These are phyloP conservation scores for Penicillium crystallinum DNA, from an alignment of 495 filamentous ascomycete species.

Conservation along the genomic window DNA sequence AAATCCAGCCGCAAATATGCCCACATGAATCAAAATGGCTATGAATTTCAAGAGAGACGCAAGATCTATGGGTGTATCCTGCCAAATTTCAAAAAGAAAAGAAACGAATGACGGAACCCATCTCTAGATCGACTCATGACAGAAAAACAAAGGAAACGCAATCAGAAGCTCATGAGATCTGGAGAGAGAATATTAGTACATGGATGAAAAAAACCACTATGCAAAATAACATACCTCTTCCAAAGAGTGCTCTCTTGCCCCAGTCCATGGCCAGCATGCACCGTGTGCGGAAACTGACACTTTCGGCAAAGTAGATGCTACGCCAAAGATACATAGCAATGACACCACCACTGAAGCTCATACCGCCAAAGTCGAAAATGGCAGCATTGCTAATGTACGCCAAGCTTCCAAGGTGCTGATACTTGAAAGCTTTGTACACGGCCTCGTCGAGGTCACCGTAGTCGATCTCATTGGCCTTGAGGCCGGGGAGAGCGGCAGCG, in stretches of 20 bases:
- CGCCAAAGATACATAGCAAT: constrained; percentile 96
- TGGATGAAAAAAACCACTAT: not conserved
- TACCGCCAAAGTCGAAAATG: constrained; percentile 81
- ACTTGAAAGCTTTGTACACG: constrained; percentile 94
- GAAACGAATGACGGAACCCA: not conserved
- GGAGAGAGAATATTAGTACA: constrained; percentile 6
- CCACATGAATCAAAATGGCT: not conserved
- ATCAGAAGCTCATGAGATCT: constrained; percentile 66
- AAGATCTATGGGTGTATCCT: not conserved
- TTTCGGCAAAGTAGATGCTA: constrained; percentile 96
- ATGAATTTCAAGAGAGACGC: not conserved
- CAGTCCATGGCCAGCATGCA: constrained; percentile 96
- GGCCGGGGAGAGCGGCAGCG: constrained; percentile 69
- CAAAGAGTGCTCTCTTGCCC: constrained; percentile 91
- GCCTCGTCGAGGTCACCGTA: constrained; percentile 91
- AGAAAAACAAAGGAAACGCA: not conserved
- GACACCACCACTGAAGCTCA: constrained; percentile 76
- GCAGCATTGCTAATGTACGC: constrained; percentile 97
- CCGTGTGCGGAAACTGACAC: constrained; percentile 86
- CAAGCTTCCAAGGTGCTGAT: constrained; percentile 83
- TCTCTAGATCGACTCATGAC: not conserved
- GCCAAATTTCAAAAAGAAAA: too few relatives aligned
- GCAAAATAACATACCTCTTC: constrained; percentile 66
- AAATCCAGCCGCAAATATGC: not conserved
- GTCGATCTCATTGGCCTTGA: constrained; percentile 70